A percentile compares a stretch with the other conserved stretches of the same genome.
phyloP scores from a whole-genome alignment of 2,329 filamentous ascomycete species.

The Aspergillus persii region DNA sequence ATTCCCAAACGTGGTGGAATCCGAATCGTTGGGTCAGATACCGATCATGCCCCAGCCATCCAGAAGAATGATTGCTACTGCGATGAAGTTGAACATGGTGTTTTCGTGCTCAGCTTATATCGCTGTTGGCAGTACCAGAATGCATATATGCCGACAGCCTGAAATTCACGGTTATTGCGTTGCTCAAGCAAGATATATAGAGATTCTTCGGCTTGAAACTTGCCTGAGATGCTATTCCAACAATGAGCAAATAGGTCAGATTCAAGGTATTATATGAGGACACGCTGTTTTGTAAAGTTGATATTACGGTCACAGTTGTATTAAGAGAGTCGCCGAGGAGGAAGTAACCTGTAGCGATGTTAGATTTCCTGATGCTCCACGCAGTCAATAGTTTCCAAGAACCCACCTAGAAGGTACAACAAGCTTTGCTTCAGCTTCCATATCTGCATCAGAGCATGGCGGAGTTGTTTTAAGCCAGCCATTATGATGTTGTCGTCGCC shows the following conservation, averaged over 20 bases:
- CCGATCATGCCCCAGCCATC: constrained; percentile 59
- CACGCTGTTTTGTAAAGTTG: constrained; percentile 63
- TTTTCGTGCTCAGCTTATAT: constrained; percentile 61
- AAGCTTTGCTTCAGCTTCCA: constrained; percentile 65
- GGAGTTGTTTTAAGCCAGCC: constrained; percentile 62
- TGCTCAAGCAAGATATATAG: neutral
- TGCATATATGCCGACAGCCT: constrained; percentile 56
- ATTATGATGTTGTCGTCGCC: constrained; percentile 50
- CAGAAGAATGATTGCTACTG: constrained; percentile 60
- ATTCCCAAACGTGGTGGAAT: constrained; percentile 55
- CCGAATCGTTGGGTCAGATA: constrained; percentile 54
- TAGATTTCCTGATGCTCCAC: neutral
- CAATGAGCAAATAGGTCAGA: constrained; percentile 64
- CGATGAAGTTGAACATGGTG: constrained; percentile 67
- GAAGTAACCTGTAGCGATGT: constrained; percentile 53
- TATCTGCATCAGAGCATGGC: constrained; percentile 57
- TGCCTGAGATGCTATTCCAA: constrained; percentile 63
- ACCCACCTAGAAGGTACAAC: constrained; percentile 59
- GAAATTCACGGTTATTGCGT: neutral
- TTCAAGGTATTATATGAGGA: constrained; percentile 65
- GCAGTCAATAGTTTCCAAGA: neutral
- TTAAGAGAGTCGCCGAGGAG: constrained; percentile 68
- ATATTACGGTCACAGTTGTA: constrained; percentile 67
- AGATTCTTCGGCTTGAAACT: neutral
- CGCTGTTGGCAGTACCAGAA: constrained; percentile 63